Evolutionary conservation across 2,329 filamentous ascomycete species (phyloP).

Genomic region (Pezicula carpinea): DNA sequence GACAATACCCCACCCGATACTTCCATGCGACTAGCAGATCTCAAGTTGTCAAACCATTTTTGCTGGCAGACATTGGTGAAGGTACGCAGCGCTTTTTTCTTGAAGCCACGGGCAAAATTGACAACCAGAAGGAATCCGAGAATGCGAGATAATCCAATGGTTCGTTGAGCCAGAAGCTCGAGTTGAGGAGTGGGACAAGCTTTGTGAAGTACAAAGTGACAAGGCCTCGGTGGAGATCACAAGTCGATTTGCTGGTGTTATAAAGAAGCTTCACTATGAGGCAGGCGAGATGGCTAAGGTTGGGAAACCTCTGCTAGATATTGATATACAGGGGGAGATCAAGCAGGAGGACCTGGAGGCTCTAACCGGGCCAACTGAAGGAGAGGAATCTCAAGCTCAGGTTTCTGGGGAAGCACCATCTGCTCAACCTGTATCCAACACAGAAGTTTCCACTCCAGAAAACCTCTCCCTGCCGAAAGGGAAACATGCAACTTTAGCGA

Average conservation of each 20-base stretch:
- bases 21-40: slow-evolving; percentile 23
- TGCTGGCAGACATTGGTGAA: slow-evolving; percentile 83
- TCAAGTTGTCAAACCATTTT: slow-evolving; percentile 66
- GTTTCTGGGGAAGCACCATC: slow-evolving; percentile 1
- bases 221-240: slow-evolving; percentile 92
- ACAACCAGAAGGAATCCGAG: slow-evolving; percentile 71
- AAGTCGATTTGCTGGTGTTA: slow-evolving; percentile 88
- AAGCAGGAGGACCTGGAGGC: slow-evolving; percentile 53
- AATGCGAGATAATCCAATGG: slow-evolving; percentile 99
- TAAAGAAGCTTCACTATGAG: slow-evolving; percentile 95
- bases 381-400: slow-evolving; percentile 16
- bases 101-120: slow-evolving; percentile 5
- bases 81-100: slow-evolving; percentile 40
- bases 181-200: slow-evolving; percentile 95
- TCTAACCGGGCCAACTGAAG: slow-evolving; percentile 28
- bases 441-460: slow-evolving; percentile 5
- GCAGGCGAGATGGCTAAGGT: slow-evolving; percentile 95
- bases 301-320: slow-evolving; percentile 90
- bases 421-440: slow-evolving; percentile 3
- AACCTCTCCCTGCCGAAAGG: slow-evolving; percentile 31
- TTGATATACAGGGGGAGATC: slow-evolving; percentile 80
- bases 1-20: slow-evolving; percentile 13
- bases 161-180: slow-evolving; percentile 94
- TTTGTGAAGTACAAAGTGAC: slow-evolving; percentile 98
- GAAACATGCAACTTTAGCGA: slow-evolving; percentile 73